phyloP scores from a whole-genome alignment of 805 yeast species.

The Pichia phayaonensis region DNA sequence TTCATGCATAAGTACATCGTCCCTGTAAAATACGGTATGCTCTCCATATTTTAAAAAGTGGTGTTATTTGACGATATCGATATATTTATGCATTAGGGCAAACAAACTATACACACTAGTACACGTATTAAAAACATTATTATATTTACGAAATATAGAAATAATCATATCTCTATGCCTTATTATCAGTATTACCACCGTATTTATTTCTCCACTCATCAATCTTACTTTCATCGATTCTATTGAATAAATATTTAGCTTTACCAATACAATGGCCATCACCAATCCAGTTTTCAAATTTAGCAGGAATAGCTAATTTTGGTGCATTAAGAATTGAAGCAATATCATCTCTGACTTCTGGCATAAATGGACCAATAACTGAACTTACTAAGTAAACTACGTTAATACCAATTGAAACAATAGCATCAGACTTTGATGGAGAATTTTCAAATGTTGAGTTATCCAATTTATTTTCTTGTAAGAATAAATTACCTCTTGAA shows the following conservation, averaged over 20 bases:
- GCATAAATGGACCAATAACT: constrained; percentile 82
- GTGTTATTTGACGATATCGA: too few species aligned
- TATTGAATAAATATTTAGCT: constrained; percentile 83
- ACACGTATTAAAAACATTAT: background rate
- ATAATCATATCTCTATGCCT: constrained; percentile 27
- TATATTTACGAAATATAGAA: background rate
- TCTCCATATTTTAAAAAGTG: too few species aligned
- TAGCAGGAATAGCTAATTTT: constrained; percentile 65
- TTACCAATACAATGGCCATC: constrained; percentile 85
- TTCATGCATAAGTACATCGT: too few species aligned
- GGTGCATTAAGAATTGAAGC: constrained; percentile 80
- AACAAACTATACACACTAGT: too few species aligned
- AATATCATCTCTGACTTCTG: constrained; percentile 67
- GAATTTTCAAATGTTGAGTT: constrained; percentile 68
- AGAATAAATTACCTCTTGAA: constrained; percentile 87
- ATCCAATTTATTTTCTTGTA: constrained; percentile 94
- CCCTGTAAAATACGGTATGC: too few species aligned
- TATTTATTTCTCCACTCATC: constrained; percentile 80
- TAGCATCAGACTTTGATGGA: constrained; percentile 84
- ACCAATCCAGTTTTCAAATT: constrained; percentile 57
- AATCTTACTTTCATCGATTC: constrained; percentile 85
- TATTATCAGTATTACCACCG: constrained; percentile 53
- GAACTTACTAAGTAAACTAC: constrained; percentile 81
- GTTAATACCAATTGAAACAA: constrained; percentile 85
- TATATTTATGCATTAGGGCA: too few species aligned